Base-by-base conservation (phyloP, 306 rosid species). In the Medicago lupulina region DNA sequence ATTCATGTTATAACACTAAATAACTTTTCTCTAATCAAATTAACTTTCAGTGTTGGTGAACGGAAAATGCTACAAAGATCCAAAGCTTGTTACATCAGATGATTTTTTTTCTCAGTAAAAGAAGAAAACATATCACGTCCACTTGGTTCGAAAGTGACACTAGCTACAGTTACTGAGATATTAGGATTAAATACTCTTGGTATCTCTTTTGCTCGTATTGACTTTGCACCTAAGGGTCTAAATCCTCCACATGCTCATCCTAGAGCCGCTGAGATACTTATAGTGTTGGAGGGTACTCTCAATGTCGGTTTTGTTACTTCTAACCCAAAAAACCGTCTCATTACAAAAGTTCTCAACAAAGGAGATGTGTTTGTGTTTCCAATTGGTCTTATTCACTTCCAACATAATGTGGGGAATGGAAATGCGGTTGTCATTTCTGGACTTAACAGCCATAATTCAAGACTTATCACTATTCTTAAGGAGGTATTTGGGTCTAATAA, bases 61-160 rank as follows among this genome's bases (percentile, higher is more conserved):
- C 54, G 86, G 81, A 54, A 83, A 75, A 9, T 79, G 79, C 23
- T 79, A 81, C 60, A 79, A 79, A 78, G 78, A 83, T 21, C 86
- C 86, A n/a, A 75, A 74, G 18, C 46, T 25, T 7, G 83, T 3
- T 8, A 64, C 25, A 4, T 19, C 81, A 0, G 70, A 79, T 6
- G 83, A 83, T 63, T 83, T 83, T 83, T 83, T 51, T 36, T 34
- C 55, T 4, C 80, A 1, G 28, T 82, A 0, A 67, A 76, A 41
- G 14, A 54, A n/a, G 80, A 74, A 67, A 23, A 76, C 50, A 76
- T 74, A 6, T 54, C 74, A n/a, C 67, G 67, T 34, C 11, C 68
- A 68, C 43, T 77, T 13, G 76, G 75, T 17, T 67, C 75, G 1
- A 31, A 23, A 43, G 75, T 77, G 59, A 77, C 39, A 25, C 61